phyloP scores from a whole-genome alignment of 2,329 filamentous ascomycete species.

The Clonostachys byssicola region DNA sequence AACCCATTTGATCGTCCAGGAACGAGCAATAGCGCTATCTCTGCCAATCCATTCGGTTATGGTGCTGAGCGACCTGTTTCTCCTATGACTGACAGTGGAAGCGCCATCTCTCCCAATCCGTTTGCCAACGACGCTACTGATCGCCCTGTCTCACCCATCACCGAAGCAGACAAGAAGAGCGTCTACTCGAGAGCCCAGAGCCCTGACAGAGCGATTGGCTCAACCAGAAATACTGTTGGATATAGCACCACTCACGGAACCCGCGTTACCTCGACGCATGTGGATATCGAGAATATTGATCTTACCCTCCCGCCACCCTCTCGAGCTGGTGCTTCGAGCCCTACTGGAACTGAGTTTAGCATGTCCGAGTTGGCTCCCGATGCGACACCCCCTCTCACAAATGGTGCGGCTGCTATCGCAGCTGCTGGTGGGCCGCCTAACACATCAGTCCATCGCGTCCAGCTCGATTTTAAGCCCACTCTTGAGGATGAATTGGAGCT shows the following conservation, averaged over 20 bases:
- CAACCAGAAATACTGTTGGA: too few species aligned
- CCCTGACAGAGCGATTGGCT: slow-evolving; percentile 27
- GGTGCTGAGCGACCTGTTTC: slow-evolving; percentile 38
- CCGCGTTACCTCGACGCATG: slow-evolving; percentile 2
- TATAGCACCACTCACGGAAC: slow-evolving; percentile 11
- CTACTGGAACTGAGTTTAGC: slow-evolving; percentile 60
- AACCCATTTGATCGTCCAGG: slow-evolving; percentile 44
- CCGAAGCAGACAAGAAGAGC: slow-evolving; percentile 9
- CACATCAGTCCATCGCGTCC: slow-evolving; percentile 79
- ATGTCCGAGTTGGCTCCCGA: slow-evolving; percentile 48
- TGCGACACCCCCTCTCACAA: slow-evolving; percentile 20
- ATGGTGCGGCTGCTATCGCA: slow-evolving; percentile 49
- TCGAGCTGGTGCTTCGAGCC: slow-evolving; percentile 40
- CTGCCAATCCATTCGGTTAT: slow-evolving; percentile 68
- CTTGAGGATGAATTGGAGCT: slow-evolving; percentile 90
- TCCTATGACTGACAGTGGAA: slow-evolving; percentile 29
- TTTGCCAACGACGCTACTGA: slow-evolving; percentile 29
- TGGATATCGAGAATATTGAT: slow-evolving; percentile 40
- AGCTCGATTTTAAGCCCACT: slow-evolving; percentile 89
- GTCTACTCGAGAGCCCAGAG: slow-evolving; percentile 12
- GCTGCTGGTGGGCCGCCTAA: slow-evolving; percentile 55
- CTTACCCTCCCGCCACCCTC: slow-evolving; percentile 40
- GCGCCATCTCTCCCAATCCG: slow-evolving; percentile 19
- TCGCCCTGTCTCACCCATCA: slow-evolving; percentile 20
- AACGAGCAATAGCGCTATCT: slow-evolving; percentile 40